A percentile compares a stretch with the other conserved stretches of the same genome.
Evolutionary conservation across 768 basidiomycete genomes (phyloP).

Genomic region (Lentinula raphanica): DNA sequence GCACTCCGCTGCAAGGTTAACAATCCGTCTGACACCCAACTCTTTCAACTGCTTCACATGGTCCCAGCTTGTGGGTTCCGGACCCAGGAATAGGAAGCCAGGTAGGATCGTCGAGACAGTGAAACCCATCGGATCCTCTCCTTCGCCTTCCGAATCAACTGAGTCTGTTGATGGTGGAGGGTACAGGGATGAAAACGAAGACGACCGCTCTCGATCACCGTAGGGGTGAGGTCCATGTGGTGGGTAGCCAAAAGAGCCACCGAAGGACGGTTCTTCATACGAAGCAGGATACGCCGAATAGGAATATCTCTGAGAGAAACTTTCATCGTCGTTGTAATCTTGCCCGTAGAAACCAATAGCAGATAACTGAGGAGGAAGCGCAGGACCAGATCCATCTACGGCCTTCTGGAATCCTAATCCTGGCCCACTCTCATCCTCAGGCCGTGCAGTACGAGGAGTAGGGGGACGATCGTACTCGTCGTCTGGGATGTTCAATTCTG

Average conservation of each 20-base stretch:
- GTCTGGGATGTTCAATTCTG: not conserved
- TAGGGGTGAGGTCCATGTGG: slow-evolving; percentile 3
- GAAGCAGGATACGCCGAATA: slow-evolving; percentile 2
- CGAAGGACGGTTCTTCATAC: slow-evolving; percentile 5
- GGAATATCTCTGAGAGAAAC: not conserved
- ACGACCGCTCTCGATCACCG: slow-evolving; percentile 23
- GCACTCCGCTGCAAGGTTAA: slow-evolving; percentile 91
- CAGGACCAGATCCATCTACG: slow-evolving; percentile 8
- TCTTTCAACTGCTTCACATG: slow-evolving; percentile 71
- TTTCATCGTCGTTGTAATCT: not conserved
- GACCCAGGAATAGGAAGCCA: slow-evolving; percentile 85
- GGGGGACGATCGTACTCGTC: slow-evolving; percentile 28
- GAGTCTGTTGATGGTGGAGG: slow-evolving; percentile 45
- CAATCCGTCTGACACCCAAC: slow-evolving; percentile 78
- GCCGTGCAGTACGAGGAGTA: slow-evolving; percentile 62
- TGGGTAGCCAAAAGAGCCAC: slow-evolving; percentile 3
- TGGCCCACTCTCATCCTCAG: slow-evolving; percentile 27
- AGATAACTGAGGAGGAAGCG: not conserved
- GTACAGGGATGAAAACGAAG: slow-evolving; percentile 3
- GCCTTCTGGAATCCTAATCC: not conserved
- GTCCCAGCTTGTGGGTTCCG: slow-evolving; percentile 70
- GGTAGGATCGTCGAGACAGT: slow-evolving; percentile 89
- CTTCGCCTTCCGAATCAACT: slow-evolving; percentile 3
- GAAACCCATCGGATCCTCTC: slow-evolving; percentile 63
- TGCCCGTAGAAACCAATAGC: slow-evolving; percentile 1